Evolutionary conservation across 768 basidiomycete species (phyloP).

Genomic region (Multifurca ochricompacta): DNA sequence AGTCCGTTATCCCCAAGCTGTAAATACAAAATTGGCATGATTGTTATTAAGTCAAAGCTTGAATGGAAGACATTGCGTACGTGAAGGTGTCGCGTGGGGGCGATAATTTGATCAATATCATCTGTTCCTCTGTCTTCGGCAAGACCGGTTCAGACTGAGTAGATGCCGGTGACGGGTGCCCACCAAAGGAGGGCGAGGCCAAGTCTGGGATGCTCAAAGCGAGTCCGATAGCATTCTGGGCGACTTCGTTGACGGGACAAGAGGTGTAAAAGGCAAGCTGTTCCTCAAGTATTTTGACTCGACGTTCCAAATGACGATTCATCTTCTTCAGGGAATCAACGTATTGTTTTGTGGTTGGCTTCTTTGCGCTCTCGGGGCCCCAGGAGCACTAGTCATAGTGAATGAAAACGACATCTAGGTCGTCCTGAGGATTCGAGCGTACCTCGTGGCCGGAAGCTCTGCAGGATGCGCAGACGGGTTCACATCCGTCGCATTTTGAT

Average conservation of each 20-base stretch:
- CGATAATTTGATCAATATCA: constrained; percentile 12
- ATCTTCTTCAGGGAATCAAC: constrained; percentile 28
- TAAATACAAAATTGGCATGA: background rate
- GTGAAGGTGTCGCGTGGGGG: constrained; percentile 9
- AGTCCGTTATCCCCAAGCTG: constrained; percentile 26
- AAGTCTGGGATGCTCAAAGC: constrained; percentile 12
- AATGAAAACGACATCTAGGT: background rate
- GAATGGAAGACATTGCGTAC: constrained; percentile 19
- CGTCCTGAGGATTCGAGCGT: background rate
- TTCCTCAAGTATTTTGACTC: constrained; percentile 25
- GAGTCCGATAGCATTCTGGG: constrained; percentile 2
- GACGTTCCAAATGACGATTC: constrained; percentile 24
- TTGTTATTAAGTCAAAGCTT: constrained; percentile 21
- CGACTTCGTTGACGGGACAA: constrained; percentile 13
- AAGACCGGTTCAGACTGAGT: constrained; percentile 8
- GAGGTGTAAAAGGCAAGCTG: constrained; percentile 13
- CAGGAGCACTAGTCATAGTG: constrained; percentile 26
- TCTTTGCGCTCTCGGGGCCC: constrained; percentile 30
- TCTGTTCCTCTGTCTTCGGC: constrained; percentile 17
- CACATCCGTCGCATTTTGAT: constrained; percentile 29
- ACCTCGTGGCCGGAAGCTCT: constrained; percentile 23
- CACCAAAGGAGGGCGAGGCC: constrained; percentile 16
- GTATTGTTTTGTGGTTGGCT: constrained; percentile 29
- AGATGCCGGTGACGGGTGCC: constrained; percentile 6
- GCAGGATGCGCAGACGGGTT: constrained; percentile 29